A percentile compares a stretch with the other conserved stretches of the same genome.
These are phyloP conservation scores for Aspergillus latus DNA, from an alignment of 2,329 filamentous ascomycete genomes.

Conservation along the genomic window DNA sequence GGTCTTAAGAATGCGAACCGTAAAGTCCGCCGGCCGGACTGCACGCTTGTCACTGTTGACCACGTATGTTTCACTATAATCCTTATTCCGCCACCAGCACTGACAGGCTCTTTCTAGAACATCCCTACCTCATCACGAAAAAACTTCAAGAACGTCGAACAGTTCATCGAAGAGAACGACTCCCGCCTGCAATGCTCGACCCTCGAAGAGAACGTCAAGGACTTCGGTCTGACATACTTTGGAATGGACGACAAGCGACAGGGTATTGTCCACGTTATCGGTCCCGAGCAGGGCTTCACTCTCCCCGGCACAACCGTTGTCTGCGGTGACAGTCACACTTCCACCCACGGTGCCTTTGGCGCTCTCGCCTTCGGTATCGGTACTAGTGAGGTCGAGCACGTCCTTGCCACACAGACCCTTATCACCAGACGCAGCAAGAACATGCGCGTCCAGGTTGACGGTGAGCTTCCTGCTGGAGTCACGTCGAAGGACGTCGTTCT, in stretches of 20 bases:
- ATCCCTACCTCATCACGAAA: slow-evolving; percentile 89
- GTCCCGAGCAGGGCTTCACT: slow-evolving; percentile 97
- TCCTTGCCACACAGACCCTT: slow-evolving; percentile 91
- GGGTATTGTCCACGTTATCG: slow-evolving; percentile 97
- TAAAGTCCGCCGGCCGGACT: slow-evolving; percentile 88
- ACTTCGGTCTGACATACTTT: slow-evolving; percentile 96
- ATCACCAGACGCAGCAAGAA: slow-evolving; percentile 97
- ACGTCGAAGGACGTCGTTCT: slow-evolving; percentile 95
- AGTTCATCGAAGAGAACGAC: slow-evolving; percentile 93
- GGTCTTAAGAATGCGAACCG: slow-evolving; percentile 86
- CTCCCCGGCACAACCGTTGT: slow-evolving; percentile 95
- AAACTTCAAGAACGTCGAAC: slow-evolving; percentile 86
- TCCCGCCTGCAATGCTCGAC: slow-evolving; percentile 92
- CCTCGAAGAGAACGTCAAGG: slow-evolving; percentile 94
- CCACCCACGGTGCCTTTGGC: slow-evolving; percentile 95
- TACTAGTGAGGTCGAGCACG: slow-evolving; percentile 97
- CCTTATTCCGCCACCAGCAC: slow-evolving; percentile 8
- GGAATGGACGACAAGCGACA: slow-evolving; percentile 94
- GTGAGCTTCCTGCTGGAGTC: slow-evolving; percentile 83
- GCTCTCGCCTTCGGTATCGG: slow-evolving; percentile 95
- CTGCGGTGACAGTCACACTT: slow-evolving; percentile 97
- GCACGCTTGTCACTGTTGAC: slow-evolving; percentile 93
- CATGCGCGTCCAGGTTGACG: slow-evolving; percentile 95
- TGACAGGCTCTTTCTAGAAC: slow-evolving; percentile 59
- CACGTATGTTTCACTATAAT: slow-evolving; percentile 66